These are phyloP conservation scores for Lachancea meyersii DNA, from an alignment of 805 yeast genomes.

Conservation along the genomic window DNA sequence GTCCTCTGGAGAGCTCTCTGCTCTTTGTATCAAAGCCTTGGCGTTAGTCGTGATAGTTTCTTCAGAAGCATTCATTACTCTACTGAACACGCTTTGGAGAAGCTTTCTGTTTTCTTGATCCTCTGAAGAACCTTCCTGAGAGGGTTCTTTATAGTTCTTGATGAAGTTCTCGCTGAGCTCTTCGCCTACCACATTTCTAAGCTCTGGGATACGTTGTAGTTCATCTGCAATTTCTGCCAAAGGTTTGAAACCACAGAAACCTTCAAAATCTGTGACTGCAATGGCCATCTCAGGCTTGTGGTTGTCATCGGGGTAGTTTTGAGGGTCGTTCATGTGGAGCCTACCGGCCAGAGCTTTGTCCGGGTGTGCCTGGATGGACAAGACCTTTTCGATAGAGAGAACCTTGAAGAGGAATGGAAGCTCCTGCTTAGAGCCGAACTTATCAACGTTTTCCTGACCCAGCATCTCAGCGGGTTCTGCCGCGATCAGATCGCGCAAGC, in stretches of 20 bases:
- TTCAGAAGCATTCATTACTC: slow-evolving; percentile 79
- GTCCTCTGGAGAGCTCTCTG: slow-evolving; percentile 49
- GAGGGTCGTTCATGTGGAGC: slow-evolving; percentile 77
- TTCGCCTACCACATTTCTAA: slow-evolving; percentile 61
- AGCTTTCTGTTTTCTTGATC: slow-evolving; percentile 56
- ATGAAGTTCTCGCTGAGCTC: slow-evolving; percentile 51
- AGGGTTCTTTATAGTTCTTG: slow-evolving; percentile 40
- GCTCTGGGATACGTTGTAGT: slow-evolving; percentile 70
- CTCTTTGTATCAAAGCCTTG: slow-evolving; percentile 57
- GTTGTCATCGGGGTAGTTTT: slow-evolving; percentile 93
- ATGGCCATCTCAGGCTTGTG: slow-evolving; percentile 99
- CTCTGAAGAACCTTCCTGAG: slow-evolving; percentile 43
- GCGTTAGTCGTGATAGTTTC: slow-evolving; percentile 51
- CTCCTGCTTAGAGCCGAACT: slow-evolving; percentile 64
- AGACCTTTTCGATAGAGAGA: slow-evolving; percentile 83
- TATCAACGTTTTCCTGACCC: slow-evolving; percentile 50
- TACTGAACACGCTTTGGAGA: slow-evolving; percentile 69
- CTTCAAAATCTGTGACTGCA: slow-evolving; percentile 93
- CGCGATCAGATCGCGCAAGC: slow-evolving; percentile 63
- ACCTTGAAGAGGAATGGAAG: slow-evolving; percentile 93
- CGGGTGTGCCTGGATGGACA: slow-evolving; percentile 96
- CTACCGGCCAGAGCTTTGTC: slow-evolving; percentile 77
- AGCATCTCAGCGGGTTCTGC: slow-evolving; percentile 52
- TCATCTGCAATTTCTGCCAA: slow-evolving; percentile 66
- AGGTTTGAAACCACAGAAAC: slow-evolving; percentile 97